Evolutionary conservation across 1,139 yeast genomes (phyloP), one percentile per base, ranked within the genome.

Genomic region (Nematodospora anomalae): DNA sequence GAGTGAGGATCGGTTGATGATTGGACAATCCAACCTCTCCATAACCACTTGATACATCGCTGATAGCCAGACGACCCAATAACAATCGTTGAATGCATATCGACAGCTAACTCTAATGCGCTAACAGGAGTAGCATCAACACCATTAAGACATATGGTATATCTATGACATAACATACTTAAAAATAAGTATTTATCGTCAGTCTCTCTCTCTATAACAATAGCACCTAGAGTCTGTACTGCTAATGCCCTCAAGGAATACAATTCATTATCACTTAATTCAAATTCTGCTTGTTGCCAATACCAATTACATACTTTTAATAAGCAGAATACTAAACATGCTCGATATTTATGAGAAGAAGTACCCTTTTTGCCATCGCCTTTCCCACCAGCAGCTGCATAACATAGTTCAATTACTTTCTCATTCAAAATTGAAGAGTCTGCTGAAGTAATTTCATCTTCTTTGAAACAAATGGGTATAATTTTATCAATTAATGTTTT

Each of bases 1-100:
- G 79, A 74, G 24, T 78, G 74, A 7, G 94, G 88, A 52, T 85
- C 86, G 12, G 57, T 59, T n/a, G 79, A 75, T 26, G 84, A 76
- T 59, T 87, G 96, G 30, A 84, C 72, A 43, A 88, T 84, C 95
- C 96, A 87, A 14, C 96, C 96, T 42, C 90, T 67, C 96, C 96
- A 88, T 37, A 88, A 61, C 95, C 96, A 88, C 49, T 82, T 80
- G 53, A 86, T 76, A 63, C 96, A 86, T 40, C 95, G 66, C 58
- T 88, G 96, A 57, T 79, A 88, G 0, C 96, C 96, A 3, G 83
- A 64, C 0, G 94, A 78, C 0, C 88, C 80, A 51, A 88, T 85
- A 13, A 87, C 81, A 13, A 74, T 71, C 10, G 92, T 83, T 8
- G 87, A 79, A 51, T 88, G 96, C 76, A 81, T 78, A 55, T 88